phyloP scores from a whole-genome alignment of 2,329 filamentous ascomycete species.

The Trichoderma endophyticum region DNA sequence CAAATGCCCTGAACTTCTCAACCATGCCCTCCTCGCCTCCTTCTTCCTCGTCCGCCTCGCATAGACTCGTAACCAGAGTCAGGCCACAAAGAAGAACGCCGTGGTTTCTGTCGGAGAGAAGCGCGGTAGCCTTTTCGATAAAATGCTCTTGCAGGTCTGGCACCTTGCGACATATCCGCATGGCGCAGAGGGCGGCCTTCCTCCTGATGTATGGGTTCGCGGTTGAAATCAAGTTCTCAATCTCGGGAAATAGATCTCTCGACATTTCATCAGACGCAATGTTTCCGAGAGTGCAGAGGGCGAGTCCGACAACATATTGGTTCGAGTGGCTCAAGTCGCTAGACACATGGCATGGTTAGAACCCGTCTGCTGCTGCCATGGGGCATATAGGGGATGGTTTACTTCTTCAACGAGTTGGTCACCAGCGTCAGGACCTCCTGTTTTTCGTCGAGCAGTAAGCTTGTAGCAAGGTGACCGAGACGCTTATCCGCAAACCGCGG shows the following conservation, averaged over 20 bases:
- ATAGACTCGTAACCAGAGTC: conserved; percentile 86
- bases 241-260: conserved; percentile 91
- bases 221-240: conserved; percentile 86
- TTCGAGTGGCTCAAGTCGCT: conserved; percentile 97
- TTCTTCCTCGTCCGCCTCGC: conserved; percentile 90
- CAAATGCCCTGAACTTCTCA: conserved; percentile 84
- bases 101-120: conserved; percentile 91
- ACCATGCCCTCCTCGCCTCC: conserved; percentile 86
- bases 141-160: conserved; percentile 97
- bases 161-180: conserved; percentile 97
- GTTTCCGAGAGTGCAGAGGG: conserved; percentile 93
- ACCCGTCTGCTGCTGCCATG: neutral
- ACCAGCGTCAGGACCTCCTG: conserved; percentile 96
- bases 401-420: conserved; percentile 98
- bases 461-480: conserved; percentile 91
- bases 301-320: conserved; percentile 96
- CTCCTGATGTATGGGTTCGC: conserved; percentile 97
- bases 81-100: conserved; percentile 90
- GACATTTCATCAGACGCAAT: conserved; percentile 99
- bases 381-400: conserved; percentile 29
- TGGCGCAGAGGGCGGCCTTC: conserved; percentile 97
- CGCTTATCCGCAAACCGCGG: conserved; percentile 98
- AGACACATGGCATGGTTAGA: neutral
- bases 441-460: conserved; percentile 94
- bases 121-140: conserved; percentile 82